phyloP scores from a whole-genome alignment of 2,329 filamentous ascomycete species.

The Epichloe glyceriae region DNA sequence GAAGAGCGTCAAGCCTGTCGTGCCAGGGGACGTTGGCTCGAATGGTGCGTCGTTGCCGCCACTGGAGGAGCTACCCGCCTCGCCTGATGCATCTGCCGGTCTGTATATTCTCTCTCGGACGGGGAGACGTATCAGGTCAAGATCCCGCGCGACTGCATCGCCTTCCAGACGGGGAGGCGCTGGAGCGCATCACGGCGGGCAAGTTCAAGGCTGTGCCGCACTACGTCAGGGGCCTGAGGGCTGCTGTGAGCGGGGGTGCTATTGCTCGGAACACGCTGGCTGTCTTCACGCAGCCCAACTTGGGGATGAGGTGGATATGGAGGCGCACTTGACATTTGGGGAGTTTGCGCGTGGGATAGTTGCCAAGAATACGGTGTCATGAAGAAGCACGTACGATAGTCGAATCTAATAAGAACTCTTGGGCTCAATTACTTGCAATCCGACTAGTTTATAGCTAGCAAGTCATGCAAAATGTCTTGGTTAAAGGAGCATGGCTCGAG shows the following conservation, averaged over 20 bases:
- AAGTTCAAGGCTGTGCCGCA: constrained; percentile 91
- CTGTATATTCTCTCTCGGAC: constrained; percentile 88
- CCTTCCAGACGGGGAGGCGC: constrained; percentile 87
- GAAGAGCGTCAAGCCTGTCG: constrained; percentile 24
- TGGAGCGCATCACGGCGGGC: constrained; percentile 84
- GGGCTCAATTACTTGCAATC: too few relatives aligned
- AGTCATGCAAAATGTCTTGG: too few relatives aligned
- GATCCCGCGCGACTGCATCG: constrained; percentile 83
- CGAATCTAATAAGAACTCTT: too few relatives aligned
- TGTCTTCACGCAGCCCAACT: constrained; percentile 92
- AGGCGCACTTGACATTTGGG: constrained; percentile 57
- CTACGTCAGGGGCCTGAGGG: constrained; percentile 70
- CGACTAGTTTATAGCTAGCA: too few relatives aligned
- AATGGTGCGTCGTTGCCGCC: constrained; percentile 25
- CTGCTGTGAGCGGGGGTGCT: constrained; percentile 34
- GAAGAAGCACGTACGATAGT: neutral
- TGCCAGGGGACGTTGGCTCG: constrained; percentile 14
- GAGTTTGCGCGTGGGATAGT: constrained; percentile 56
- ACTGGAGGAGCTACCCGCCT: constrained; percentile 57
- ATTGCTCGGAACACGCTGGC: constrained; percentile 81
- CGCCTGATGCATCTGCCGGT: constrained; percentile 73
- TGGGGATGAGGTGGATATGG: constrained; percentile 64
- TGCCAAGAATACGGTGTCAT: constrained; percentile 42
- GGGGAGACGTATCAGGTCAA: constrained; percentile 74
- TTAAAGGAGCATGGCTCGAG: neutral